phyloP scores from a whole-genome alignment of 495 filamentous ascomycete species.

The Xylaria longipes region DNA sequence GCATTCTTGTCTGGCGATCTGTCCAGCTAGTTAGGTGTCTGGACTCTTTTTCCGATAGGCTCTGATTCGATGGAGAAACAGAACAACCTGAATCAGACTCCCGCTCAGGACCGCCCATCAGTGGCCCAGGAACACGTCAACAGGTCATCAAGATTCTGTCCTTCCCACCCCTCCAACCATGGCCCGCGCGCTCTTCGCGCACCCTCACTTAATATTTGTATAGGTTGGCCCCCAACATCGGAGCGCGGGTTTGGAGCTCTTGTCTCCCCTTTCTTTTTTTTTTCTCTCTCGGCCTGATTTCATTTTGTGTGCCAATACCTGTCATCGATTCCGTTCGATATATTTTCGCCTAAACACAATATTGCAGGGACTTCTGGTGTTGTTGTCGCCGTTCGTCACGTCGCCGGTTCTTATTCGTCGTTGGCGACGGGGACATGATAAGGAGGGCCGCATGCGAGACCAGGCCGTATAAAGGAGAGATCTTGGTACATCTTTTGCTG shows the following conservation, averaged over 20 bases:
- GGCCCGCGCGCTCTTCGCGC: constrained; percentile 1
- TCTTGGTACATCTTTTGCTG: constrained; percentile 26
- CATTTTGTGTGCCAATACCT: constrained; percentile 2
- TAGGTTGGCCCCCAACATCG: constrained; percentile 20
- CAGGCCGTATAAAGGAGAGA: constrained; percentile 19
- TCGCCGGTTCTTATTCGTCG: constrained; percentile 18
- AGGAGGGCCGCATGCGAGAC: constrained; percentile 19
- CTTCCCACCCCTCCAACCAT: constrained; percentile 17
- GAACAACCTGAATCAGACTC: constrained; percentile 21
- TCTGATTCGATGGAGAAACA: constrained; percentile 20
- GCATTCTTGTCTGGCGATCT: constrained; percentile 19
- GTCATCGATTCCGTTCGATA: neutral
- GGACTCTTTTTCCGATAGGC: constrained; percentile 21
- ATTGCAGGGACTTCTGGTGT: neutral
- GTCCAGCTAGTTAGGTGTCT: constrained; percentile 16
- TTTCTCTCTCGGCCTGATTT: neutral
- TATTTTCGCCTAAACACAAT: constrained; percentile 3
- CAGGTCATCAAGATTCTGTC: constrained; percentile 17
- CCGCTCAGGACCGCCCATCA: constrained; percentile 23
- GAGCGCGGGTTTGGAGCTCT: neutral
- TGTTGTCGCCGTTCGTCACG: constrained; percentile 7
- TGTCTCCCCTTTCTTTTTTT: neutral
- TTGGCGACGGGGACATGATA: constrained; percentile 21
- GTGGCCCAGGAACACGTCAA: constrained; percentile 23
- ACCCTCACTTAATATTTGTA: neutral